These are phyloP conservation scores for Skeletonema costatum DNA, from an alignment of 108 stramenopile genomes.

Conservation along the genomic window DNA sequence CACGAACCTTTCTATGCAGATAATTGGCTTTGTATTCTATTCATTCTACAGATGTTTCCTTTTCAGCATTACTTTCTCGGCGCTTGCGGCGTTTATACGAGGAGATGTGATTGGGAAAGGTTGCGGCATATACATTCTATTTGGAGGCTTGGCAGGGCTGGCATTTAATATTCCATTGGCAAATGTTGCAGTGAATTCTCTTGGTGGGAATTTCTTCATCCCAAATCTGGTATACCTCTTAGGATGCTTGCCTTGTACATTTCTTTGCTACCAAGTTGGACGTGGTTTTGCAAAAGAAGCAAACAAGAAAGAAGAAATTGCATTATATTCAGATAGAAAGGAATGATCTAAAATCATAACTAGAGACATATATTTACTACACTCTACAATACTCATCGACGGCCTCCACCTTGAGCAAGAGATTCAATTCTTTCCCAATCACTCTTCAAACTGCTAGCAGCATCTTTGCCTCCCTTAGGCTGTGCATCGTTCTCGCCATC, in stretches of 20 bases:
- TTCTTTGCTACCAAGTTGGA: not conserved
- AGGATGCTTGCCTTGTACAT: constrained; percentile 8
- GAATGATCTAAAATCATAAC: not conserved
- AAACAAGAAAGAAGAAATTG: not conserved
- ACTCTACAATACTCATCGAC: not conserved
- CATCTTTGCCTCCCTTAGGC: constrained; percentile 9
- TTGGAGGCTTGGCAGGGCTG: not conserved
- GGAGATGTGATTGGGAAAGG: constrained; percentile 21
- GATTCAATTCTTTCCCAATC: constrained; percentile 88
- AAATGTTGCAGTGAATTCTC: constrained; percentile 8
- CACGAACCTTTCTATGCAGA: constrained; percentile 7
- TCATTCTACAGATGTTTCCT: constrained; percentile 31
- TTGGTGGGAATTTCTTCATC: constrained; percentile 25
- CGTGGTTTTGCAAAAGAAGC: constrained; percentile 10
- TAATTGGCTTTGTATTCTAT: constrained; percentile 22
- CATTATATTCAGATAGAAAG: not conserved
- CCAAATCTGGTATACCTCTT: constrained; percentile 17
- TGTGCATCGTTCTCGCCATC: constrained; percentile 16
- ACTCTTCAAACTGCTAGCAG: constrained; percentile 46
- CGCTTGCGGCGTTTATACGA: constrained; percentile 13
- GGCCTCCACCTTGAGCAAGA: constrained; percentile 52
- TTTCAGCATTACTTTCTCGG: constrained; percentile 12
- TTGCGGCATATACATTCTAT: constrained; percentile 2
- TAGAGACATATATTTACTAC: not conserved
- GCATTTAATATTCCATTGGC: constrained; percentile 16